Base-by-base conservation (phyloP, 179 eudicot genomes). In the Silene coronaria region DNA sequence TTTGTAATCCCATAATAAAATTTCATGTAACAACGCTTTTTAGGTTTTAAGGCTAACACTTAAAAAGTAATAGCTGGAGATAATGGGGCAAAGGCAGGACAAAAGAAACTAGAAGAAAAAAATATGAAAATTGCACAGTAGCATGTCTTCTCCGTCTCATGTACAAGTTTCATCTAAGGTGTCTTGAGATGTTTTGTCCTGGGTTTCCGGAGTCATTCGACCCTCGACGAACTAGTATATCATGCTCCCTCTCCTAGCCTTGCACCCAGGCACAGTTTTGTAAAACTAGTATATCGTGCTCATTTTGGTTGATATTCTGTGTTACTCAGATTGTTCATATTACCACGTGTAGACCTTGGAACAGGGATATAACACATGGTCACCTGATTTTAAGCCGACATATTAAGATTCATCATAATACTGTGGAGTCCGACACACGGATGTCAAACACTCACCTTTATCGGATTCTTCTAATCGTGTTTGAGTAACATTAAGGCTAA, bases 401-500 rank as follows among this genome's bases (percentile, higher is more conserved):
- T 2, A 55, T 55, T 55, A 17, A 17, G 59, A 55, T 55, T 17
- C 21, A 55, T 5, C 59, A 55, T 55, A 48, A 13, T 48, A 48
- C 17, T 11, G 55, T 48, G 14, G 55, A 48, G 55, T 48, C 55
- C 10, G n/a, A 55, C 21, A 16, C 9, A 6, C 8, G 59, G 59
- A 55, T 55, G 21, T 55, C 59, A 5, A n/a, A 55, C 59, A 17
- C 22, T 5, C 59, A 55, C 21, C 59, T 9, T 8, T 55, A 17
- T 55, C 51, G n/a, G 59, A 55, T 55, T 8, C 22, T 17, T 55
- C 59, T 55, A 55, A 55, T 51, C 59, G 59, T 17, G 59, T 55
- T 9, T 17, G 59, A 55, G 59, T 55, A 55, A 55, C 59, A 5
- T n/a, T 68, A 51, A 68, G 72, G 57, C 19, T 13, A 68, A 68